These are phyloP conservation scores for Schwanniomyces etchellsii DNA, from an alignment of 1,139 yeast genomes.

Conservation along the genomic window DNA sequence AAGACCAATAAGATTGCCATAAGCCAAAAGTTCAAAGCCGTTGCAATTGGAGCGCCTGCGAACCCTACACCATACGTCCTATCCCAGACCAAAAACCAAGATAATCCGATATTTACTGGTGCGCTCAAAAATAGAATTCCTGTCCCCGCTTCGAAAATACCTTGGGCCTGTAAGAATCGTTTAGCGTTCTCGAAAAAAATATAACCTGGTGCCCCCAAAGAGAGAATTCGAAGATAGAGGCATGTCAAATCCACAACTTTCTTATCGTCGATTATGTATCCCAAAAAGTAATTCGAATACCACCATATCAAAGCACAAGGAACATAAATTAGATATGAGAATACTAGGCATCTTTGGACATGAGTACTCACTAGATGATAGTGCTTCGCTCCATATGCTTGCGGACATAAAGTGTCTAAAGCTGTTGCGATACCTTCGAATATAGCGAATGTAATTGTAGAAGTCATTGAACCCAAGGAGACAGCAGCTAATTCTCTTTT, in stretches of 20 bases:
- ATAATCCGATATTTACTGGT: constrained; percentile 66
- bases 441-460: constrained; percentile 76
- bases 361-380: constrained; percentile 54
- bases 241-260: constrained; percentile 64
- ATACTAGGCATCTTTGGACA: constrained; percentile 57
- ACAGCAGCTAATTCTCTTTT: constrained; percentile 73
- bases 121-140: constrained; percentile 73
- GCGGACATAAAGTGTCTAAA: constrained; percentile 82
- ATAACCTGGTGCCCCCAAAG: constrained; percentile 80
- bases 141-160: constrained; percentile 87
- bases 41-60: constrained; percentile 70
- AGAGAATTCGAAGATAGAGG: constrained; percentile 56
- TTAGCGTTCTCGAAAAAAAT: constrained; percentile 79
- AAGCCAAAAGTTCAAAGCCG: constrained; percentile 65
- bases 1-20: constrained; percentile 51
- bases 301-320: constrained; percentile 67
- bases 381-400: constrained; percentile 72
- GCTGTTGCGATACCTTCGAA: constrained; percentile 88
- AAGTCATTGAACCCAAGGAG: constrained; percentile 82
- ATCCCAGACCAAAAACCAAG: constrained; percentile 80
- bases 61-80: constrained; percentile 54
- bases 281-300: constrained; percentile 51
- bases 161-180: constrained; percentile 84
- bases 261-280: constrained; percentile 48
- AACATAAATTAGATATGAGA: constrained; percentile 49